Base-by-base conservation (phyloP, 2,329 filamentous ascomycete species). In the Trichoderma endophyticum region DNA sequence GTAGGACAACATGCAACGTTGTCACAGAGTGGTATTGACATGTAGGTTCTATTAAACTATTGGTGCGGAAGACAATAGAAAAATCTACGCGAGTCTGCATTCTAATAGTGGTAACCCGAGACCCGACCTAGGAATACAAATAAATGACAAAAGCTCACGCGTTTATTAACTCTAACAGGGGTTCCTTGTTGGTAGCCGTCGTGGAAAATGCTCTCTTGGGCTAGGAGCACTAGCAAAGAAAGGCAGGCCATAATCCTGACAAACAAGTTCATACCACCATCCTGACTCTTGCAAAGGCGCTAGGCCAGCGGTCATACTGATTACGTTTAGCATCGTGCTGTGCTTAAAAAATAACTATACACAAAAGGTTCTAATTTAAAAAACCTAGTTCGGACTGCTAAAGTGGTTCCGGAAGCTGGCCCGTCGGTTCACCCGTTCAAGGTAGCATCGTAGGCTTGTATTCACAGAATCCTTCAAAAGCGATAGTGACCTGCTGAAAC, bases 361-460 rank as follows among this genome's bases (percentile, higher is more conserved):
- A 39, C 21, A 67, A n/a, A 67, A 67, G 64, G 30, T 67, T 67
- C 48, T 26, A 67, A 28, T 54, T 26, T 56, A 67, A 67, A 57
- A 67, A 28, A 7, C 34, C 21, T 39, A 30, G 48, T 21, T 30
- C 54, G 54, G 24, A 39, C 5, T 18, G 48, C 14, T 67, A 39
- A 64, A 32, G 7, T 30, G 28, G 18, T 39, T 12, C 48, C 18
- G n/a, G 14, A 26, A 14, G 48, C 12, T 60, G 18, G 28, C 2
- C 7, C 15, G 4, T 14, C 3, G 36, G 36, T 21, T 34, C 30
- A 11, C n/a, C n/a, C 57, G 57, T 54, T 24, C 11, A 6, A 54
- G n/a, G 48, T 54, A 54, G 18, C n/a, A 54, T 54, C 48, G 21
- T 1, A 24, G 48, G 48, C 48, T 11, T 54, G 6, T 6, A 54